These are phyloP conservation scores for Allium sativum DNA, from an alignment of 106 monocot species.

Conservation along the genomic window DNA sequence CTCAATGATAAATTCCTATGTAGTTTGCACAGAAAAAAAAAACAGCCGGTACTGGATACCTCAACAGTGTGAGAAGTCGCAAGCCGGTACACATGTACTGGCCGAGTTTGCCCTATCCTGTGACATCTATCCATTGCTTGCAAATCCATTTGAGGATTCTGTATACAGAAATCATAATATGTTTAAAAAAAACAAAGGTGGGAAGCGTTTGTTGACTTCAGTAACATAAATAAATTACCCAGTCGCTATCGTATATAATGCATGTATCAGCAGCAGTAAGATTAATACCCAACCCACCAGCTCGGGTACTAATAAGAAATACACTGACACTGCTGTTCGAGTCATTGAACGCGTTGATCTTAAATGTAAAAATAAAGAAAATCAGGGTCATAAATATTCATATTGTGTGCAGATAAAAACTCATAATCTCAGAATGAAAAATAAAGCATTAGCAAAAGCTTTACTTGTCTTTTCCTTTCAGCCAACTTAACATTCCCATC, in stretches of 20 bases:
- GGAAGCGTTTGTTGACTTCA: too few relatives aligned
- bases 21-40: too few relatives aligned
- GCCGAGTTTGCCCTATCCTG: constrained; percentile 85
- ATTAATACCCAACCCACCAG: constrained; percentile 96
- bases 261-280: constrained; percentile 95
- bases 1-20: too few relatives aligned
- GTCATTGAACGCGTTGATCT: constrained; percentile 89
- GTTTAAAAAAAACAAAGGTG: too few relatives aligned
- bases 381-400: background rate
- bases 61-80: constrained; percentile 87
- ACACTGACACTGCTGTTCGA: constrained; percentile 41
- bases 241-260: constrained; percentile 97
- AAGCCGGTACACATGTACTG: constrained; percentile 88
- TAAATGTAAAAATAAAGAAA: background rate
- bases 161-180: constrained; percentile 1
- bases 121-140: constrained; percentile 99
- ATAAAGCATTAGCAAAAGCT: background rate
- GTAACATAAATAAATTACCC: constrained; percentile 38
- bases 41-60: constrained; percentile 17
- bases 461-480: constrained; percentile 72
- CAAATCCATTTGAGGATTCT: constrained; percentile 99
- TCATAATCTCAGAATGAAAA: background rate
- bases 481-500: constrained; percentile 71
- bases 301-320: constrained; percentile 88
- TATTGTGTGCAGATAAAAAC: background rate